Base-by-base conservation (phyloP, 2,329 filamentous ascomycete genomes). In the Zymoseptoria passerinii region DNA sequence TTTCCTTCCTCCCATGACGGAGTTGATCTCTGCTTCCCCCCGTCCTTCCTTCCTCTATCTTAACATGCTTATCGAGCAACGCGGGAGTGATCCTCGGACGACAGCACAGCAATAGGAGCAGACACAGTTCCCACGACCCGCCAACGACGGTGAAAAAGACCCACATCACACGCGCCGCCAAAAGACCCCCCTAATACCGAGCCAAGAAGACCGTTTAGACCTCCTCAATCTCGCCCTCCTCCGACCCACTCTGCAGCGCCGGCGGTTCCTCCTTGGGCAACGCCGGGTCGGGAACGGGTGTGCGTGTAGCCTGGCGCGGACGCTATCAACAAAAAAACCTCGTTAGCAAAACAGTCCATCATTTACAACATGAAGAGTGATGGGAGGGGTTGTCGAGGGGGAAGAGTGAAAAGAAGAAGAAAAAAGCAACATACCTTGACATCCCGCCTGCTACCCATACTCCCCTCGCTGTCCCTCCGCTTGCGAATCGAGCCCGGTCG, bases 161-260 rank as follows among this genome's bases (percentile, higher is more conserved):
- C n/a, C 35, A 16, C 13, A 44, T 16, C 13, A 44, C 35, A 2
- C 35, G 35, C 3, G 13, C 35, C 35, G 35, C 35, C 4, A 44
- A 44, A 44, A n/a, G n/a, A n/a, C n/a, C 13, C 35, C 13, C 35
- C n/a, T 5, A 44, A 16, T n/a, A 44, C 35, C 35, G 35, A 44
- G 35, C 44, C 59, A 55, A 55, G 58, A 52, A 52, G 54, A 53
- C 51, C 56, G 54, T 48, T 63, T 76, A 78, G 59, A 78, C 74
- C 78, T 97, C 92, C 75, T 96, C 94, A 67, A 99, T 97, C 77
- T 99, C 94, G 55, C 94, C 94, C 75, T 99, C 94, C 76, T 99
- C 94, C 70, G 92, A 96, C 55, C 94, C 94, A 59, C 89, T 92
- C 68, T 89, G 86, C 57, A 91, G 79, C 57, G 80, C 78, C 54